These are phyloP conservation scores for Ceratobasidium sp. DNA, from an alignment of 1,284 basidiomycete genomes.

Conservation along the genomic window DNA sequence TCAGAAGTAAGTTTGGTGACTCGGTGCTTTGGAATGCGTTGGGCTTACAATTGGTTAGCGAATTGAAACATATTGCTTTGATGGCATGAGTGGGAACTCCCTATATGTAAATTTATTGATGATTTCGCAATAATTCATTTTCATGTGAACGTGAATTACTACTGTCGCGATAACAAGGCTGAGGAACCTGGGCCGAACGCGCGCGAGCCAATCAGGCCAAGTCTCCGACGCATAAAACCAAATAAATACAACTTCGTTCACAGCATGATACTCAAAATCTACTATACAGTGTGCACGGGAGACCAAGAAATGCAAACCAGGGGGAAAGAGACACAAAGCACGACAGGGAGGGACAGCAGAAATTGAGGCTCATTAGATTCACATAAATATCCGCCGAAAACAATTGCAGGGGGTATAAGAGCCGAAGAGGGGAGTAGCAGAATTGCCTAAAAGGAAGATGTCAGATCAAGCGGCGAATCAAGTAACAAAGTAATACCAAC, in stretches of 20 bases:
- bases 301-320: background rate
- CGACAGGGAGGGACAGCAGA: background rate
- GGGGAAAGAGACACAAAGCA: background rate
- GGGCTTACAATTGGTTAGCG: constrained; percentile 56
- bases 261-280: background rate
- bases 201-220: no score
- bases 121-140: no score
- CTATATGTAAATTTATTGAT: background rate
- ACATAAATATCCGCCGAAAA: no score
- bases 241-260: background rate
- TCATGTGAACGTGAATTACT: no score
- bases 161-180: no score
- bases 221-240: background rate
- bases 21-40: background rate
- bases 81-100: constrained; percentile 58
- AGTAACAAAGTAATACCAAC: background rate
- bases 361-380: no score
- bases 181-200: no score
- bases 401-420: no score
- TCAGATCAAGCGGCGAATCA: background rate
- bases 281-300: background rate
- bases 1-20: constrained; percentile 63
- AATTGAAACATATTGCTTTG: constrained; percentile 80
- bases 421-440: no score
- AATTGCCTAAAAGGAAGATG: background rate